A percentile compares a stretch with the other conserved stretches of the same genome.
Conservation (phyloP, 352 stramenopile genomes). For the Globisporangium mamillatum region DNA sequence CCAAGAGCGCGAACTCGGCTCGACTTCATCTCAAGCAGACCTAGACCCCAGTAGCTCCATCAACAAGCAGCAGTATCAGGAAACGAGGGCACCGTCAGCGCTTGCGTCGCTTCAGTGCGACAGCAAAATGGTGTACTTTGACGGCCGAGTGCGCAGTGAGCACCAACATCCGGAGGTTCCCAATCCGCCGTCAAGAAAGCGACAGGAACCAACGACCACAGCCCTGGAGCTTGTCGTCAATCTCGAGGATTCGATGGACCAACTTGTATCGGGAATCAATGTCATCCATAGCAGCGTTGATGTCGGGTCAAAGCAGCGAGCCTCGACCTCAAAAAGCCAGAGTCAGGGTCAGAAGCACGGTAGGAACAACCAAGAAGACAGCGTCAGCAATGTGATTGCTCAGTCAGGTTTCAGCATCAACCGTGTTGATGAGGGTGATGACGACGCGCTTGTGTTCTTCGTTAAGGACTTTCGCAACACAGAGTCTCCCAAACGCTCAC, state of each 20-base stretch:
- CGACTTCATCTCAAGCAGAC: conserved; percentile 3
- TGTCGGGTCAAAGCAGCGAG: neutral
- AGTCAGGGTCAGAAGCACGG: neutral
- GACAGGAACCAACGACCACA: neutral
- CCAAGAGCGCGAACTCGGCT: conserved; percentile 9
- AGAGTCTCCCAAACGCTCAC: neutral
- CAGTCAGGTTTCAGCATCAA: neutral
- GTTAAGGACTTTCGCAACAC: conserved; percentile 20
- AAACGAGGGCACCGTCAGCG: neutral
- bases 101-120: conserved; percentile 38
- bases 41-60: neutral
- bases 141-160: conserved; percentile 20
- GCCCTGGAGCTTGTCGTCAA: conserved; percentile 1
- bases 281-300: neutral
- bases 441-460: conserved; percentile 41
- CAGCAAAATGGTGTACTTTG: conserved; percentile 61
- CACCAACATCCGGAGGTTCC: neutral
- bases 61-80: neutral
- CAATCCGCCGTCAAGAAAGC: neutral
- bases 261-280: conserved; percentile 8
- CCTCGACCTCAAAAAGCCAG: too few relatives aligned
- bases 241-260: conserved; percentile 21
- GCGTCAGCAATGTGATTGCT: neutral
- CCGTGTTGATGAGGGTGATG: conserved; percentile 18
- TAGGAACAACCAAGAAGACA: neutral